Conservation (phyloP, 129 eudicot species). For the Arctium minus region DNA sequence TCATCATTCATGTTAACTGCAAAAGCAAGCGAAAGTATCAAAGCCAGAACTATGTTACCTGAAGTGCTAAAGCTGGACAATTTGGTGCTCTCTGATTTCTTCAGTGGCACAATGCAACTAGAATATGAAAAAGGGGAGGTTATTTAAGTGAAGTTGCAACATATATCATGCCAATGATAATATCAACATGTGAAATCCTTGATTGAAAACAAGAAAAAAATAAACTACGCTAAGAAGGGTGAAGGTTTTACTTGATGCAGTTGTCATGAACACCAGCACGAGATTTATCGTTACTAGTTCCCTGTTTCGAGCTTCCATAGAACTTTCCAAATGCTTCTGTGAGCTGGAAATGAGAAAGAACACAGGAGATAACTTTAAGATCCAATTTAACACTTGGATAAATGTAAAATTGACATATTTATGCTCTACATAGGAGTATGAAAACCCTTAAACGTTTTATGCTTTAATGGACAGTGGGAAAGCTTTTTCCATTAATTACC, state of each 20-base stretch:
- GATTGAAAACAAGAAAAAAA: background rate
- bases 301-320: conserved; percentile 82
- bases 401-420: background rate
- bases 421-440: background rate
- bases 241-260: conserved; percentile 69
- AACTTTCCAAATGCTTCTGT: conserved; percentile 94
- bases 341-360: conserved; percentile 46
- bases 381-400: background rate
- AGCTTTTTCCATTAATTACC: background rate
- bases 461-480: background rate
- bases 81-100: conserved; percentile 41
- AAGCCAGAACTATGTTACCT: conserved; percentile 36
- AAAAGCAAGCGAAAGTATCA: background rate
- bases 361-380: background rate
- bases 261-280: conserved; percentile 79
- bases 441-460: background rate
- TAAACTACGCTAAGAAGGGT: background rate
- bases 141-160: background rate
- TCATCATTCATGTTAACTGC: background rate
- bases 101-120: conserved; percentile 81
- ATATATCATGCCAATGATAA: background rate
- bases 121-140: conserved; percentile 10
- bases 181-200: background rate
- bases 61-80: conserved; percentile 81
- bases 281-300: conserved; percentile 51